phyloP scores from a whole-genome alignment of 768 basidiomycete genomes.

The Hypsizygus marmoreus region DNA sequence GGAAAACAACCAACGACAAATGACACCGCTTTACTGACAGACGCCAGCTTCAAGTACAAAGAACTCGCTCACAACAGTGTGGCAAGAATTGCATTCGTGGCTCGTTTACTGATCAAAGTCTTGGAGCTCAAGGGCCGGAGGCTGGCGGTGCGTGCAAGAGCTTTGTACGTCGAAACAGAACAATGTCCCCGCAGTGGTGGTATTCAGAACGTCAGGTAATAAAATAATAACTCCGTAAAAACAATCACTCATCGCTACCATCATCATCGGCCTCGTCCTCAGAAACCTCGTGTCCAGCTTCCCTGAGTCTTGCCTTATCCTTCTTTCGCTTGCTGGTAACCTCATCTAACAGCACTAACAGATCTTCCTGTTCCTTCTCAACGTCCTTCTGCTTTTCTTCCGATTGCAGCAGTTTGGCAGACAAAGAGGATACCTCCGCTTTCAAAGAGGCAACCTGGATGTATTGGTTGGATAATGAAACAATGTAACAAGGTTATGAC shows the following conservation, averaged over 20 bases:
- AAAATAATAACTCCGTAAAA: not conserved
- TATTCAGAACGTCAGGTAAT: not conserved
- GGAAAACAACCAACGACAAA: not conserved
- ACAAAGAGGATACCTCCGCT: constrained; percentile 46
- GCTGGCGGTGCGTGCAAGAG: not conserved
- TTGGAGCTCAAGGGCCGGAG: not conserved
- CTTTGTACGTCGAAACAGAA: not conserved
- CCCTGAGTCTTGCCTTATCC: constrained; percentile 80
- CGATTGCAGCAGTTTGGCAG: constrained; percentile 48
- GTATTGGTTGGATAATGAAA: not conserved
- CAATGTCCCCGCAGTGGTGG: constrained; percentile 3
- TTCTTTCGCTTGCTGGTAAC: constrained; percentile 79
- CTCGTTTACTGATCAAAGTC: not conserved
- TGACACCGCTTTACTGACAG: not conserved
- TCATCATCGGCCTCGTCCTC: constrained; percentile 84
- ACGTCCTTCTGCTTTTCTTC: constrained; percentile 75
- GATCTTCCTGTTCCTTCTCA: constrained; percentile 96
- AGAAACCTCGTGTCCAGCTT: constrained; percentile 82
- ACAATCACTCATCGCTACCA: constrained; percentile 38
- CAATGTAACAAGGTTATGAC: constrained; percentile 4
- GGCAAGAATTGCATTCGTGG: not conserved
- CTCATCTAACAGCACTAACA: constrained; percentile 92
- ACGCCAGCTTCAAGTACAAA: too few relatives aligned
- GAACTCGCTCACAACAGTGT: too few relatives aligned
- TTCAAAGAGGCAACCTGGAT: constrained; percentile 48